phyloP scores from a whole-genome alignment of 2,329 filamentous ascomycete species.

The Pseudocercospora macadamiae region DNA sequence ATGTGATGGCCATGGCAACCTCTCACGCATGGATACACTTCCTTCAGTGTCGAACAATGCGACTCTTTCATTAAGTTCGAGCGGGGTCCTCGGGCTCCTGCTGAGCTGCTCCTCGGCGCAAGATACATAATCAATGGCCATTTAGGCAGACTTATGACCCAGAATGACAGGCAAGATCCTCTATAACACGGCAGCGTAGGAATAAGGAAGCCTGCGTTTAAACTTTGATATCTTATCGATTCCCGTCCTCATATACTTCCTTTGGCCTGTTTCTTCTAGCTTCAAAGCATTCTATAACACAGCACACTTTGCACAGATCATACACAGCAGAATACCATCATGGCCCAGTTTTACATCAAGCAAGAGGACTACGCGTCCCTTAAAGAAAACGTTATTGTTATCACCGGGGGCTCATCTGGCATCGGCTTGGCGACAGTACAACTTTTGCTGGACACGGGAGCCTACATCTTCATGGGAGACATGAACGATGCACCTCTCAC shows the following conservation, averaged over 20 bases:
- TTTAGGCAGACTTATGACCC: neutral
- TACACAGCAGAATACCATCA: conserved; percentile 10
- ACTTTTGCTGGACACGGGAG: conserved; percentile 56
- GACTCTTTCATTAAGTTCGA: neutral
- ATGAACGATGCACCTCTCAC: conserved; percentile 47
- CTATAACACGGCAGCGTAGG: neutral
- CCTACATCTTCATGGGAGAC: conserved; percentile 60
- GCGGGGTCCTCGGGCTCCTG: neutral
- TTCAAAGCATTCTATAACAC: neutral
- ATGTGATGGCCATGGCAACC: neutral
- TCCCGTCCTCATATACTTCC: too few species aligned
- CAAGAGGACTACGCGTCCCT: conserved; percentile 28
- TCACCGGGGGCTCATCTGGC: conserved; percentile 60
- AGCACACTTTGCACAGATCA: neutral
- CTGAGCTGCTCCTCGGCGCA: neutral
- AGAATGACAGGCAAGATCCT: neutral
- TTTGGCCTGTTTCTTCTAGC: neutral
- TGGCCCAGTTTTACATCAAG: conserved; percentile 33
- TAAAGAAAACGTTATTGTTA: conserved; percentile 29
- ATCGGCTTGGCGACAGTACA: conserved; percentile 62
- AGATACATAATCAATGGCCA: neutral
- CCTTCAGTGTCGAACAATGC: neutral
- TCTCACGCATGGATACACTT: neutral
- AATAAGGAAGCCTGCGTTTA: neutral
- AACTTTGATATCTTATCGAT: neutral